A percentile compares a stretch with the other conserved stretches of the same genome.
These are phyloP conservation scores for Blepharisma japonicum DNA, from an alignment of 73 alveolate genomes.

Conservation along the genomic window DNA sequence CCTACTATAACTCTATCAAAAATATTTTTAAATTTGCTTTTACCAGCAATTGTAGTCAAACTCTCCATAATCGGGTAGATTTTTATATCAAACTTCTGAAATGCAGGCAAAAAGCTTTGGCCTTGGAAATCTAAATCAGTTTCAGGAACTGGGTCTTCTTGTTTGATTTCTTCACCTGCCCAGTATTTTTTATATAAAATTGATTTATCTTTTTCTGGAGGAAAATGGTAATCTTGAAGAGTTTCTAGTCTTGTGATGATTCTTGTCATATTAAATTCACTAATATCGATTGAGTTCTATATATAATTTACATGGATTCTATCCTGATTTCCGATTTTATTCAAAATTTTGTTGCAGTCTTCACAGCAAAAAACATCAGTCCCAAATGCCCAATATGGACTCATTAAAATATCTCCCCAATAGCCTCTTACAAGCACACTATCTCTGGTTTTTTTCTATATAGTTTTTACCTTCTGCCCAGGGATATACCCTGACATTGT, in stretches of 20 bases:
- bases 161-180: neutral
- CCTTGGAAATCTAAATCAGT: neutral
- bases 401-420: slow-evolving; percentile 97
- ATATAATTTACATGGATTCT: neutral
- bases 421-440: slow-evolving; percentile 94
- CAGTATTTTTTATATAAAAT: neutral
- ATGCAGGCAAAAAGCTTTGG: neutral
- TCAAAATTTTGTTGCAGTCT: slow-evolving; percentile 20
- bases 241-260: neutral
- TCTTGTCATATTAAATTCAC: slow-evolving; percentile 24
- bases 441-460: slow-evolving; percentile 79
- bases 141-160: slow-evolving; percentile 1
- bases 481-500: slow-evolving; percentile 91
- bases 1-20: neutral
- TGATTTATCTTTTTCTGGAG: slow-evolving; percentile 37
- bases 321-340: neutral
- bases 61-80: neutral
- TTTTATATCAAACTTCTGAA: neutral
- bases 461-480: slow-evolving; percentile 73
- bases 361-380: slow-evolving; percentile 43
- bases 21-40: neutral
- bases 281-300: neutral
- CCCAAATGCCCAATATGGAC: slow-evolving; percentile 95
- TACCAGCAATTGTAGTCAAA: neutral
- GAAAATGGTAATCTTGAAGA: slow-evolving; percentile 1